Evolutionary conservation across 2,329 filamentous ascomycete genomes (phyloP).

Genomic region (Emericellopsis atlantica): DNA sequence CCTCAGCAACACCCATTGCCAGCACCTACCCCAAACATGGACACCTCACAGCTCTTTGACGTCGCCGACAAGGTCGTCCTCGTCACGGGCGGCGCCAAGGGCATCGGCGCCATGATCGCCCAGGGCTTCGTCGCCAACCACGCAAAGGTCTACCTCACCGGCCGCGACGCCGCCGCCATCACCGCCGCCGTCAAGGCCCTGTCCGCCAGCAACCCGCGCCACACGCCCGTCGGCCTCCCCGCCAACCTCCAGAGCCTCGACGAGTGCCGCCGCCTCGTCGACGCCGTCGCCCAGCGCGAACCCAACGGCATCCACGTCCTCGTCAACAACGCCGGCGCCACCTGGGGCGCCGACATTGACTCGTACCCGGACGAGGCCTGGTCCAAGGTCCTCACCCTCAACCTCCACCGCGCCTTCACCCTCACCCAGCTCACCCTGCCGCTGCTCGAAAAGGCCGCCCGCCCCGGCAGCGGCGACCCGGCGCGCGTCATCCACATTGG

Average conservation of each 20-base stretch:
- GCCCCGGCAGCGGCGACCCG: slow-evolving; percentile 25
- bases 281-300: slow-evolving; percentile 35
- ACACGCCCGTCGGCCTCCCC: slow-evolving; percentile 32
- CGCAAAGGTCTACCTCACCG: slow-evolving; percentile 53
- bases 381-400: slow-evolving; percentile 48
- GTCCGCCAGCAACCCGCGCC: slow-evolving; percentile 30
- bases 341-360: slow-evolving; percentile 50
- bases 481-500: slow-evolving; percentile 53
- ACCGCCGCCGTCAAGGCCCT: slow-evolving; percentile 41
- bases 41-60: not conserved
- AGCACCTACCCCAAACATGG: no score
- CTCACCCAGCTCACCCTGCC: slow-evolving; percentile 50
- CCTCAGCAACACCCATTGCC: not conserved
- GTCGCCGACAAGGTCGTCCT: slow-evolving; percentile 42
- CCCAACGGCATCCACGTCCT: slow-evolving; percentile 41
- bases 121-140: slow-evolving; percentile 53
- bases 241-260: slow-evolving; percentile 51
- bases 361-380: slow-evolving; percentile 45
- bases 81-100: slow-evolving; percentile 45
- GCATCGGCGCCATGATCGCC: slow-evolving; percentile 56
- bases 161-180: slow-evolving; percentile 47
- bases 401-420: slow-evolving; percentile 57
- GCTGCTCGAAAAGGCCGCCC: slow-evolving; percentile 37
- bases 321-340: slow-evolving; percentile 53
- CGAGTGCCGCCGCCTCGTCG: slow-evolving; percentile 40